Evolutionary conservation across 2,329 filamentous ascomycete genomes (phyloP).

Genomic region (Epicoccum sorghinum): DNA sequence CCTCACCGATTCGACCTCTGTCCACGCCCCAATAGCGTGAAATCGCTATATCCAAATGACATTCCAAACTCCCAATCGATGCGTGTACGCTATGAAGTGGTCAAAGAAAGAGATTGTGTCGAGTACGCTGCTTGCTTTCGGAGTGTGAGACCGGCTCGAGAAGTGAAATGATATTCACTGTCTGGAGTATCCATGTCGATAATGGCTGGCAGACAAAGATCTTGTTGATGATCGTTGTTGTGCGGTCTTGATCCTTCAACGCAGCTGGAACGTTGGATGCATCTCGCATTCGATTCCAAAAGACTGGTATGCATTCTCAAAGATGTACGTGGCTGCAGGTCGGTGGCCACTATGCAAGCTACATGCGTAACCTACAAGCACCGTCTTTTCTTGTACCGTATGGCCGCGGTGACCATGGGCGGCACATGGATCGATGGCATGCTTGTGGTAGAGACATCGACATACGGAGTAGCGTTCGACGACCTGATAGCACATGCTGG

Average conservation of each 20-base stretch:
- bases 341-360: conserved; percentile 56
- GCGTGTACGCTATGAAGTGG: conserved; percentile 17
- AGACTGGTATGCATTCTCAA: conserved; percentile 23
- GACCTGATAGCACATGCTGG: conserved; percentile 82
- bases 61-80: conserved; percentile 37
- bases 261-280: conserved; percentile 24
- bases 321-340: conserved; percentile 24
- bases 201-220: not conserved
- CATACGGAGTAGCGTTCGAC: conserved; percentile 86
- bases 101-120: conserved; percentile 12
- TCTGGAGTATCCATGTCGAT: not conserved
- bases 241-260: conserved; percentile 9
- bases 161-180: conserved; percentile 20
- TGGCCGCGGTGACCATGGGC: conserved; percentile 78
- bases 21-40: conserved; percentile 18
- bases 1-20: conserved; percentile 9
- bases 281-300: conserved; percentile 39
- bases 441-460: conserved; percentile 85
- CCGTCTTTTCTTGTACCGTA: conserved; percentile 71
- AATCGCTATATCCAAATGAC: conserved; percentile 18
- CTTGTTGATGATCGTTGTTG: not conserved
- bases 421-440: conserved; percentile 82
- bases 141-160: conserved; percentile 31
- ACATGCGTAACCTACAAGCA: conserved; percentile 85
- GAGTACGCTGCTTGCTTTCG: conserved; percentile 18